Evolutionary conservation across 148 eudicot species (phyloP).

Genomic region (Cornus suecica): DNA sequence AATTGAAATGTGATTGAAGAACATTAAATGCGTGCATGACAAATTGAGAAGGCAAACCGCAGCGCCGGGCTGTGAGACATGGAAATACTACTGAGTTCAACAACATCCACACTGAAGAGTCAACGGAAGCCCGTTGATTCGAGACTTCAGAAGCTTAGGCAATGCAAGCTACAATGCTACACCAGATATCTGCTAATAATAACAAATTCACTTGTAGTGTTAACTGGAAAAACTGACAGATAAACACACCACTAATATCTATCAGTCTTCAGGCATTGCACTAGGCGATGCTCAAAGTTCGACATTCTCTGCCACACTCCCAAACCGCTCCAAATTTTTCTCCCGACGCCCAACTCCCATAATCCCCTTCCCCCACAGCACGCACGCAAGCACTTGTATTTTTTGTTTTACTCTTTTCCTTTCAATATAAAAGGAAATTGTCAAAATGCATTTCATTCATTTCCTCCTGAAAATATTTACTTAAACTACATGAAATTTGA

Average conservation of each 20-base stretch:
- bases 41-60: too few relatives aligned
- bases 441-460: neutral
- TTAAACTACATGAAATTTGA: neutral
- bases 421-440: neutral
- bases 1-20: too few relatives aligned
- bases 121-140: too few relatives aligned
- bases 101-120: too few relatives aligned
- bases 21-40: too few relatives aligned
- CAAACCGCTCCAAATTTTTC: neutral
- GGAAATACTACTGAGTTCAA: too few relatives aligned
- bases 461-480: neutral
- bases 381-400: neutral
- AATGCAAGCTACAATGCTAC: too few relatives aligned
- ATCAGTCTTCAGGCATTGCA: neutral
- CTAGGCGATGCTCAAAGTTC: neutral
- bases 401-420: neutral
- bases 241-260: too few relatives aligned
- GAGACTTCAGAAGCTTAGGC: too few relatives aligned
- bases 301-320: neutral
- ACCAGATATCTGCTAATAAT: too few relatives aligned
- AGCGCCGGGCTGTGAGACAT: too few relatives aligned
- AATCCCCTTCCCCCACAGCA: neutral
- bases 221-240: neutral
- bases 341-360: neutral
- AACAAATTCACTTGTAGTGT: too few relatives aligned